These are phyloP conservation scores for Venturia effusa DNA, from an alignment of 2,329 filamentous ascomycete species.

Conservation along the genomic window DNA sequence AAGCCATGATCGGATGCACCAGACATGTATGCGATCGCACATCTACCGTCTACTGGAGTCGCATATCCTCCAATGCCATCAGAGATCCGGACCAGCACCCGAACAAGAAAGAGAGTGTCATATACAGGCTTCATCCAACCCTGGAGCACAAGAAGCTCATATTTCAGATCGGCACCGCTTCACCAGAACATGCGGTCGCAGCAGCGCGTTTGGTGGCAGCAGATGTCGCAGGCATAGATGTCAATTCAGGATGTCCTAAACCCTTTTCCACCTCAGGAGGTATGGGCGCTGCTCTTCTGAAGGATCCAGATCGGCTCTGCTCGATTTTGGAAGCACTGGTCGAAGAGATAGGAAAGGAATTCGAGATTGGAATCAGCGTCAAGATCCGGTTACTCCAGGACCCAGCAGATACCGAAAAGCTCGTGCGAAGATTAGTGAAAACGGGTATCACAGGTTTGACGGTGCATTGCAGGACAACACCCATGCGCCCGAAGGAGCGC, in stretches of 20 bases:
- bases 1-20: conserved; percentile 77
- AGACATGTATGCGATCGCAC: conserved; percentile 66
- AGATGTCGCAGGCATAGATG: conserved; percentile 88
- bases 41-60: conserved; percentile 74
- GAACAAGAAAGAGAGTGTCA: conserved; percentile 49
- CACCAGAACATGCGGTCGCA: conserved; percentile 70
- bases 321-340: conserved; percentile 78
- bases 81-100: conserved; percentile 47
- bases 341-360: conserved; percentile 61
- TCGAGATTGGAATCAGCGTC: conserved; percentile 87
- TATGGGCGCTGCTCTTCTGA: conserved; percentile 88
- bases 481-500: conserved; percentile 83
- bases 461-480: conserved; percentile 89
- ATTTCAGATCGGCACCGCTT: conserved; percentile 85
- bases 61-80: conserved; percentile 59
- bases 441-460: conserved; percentile 91
- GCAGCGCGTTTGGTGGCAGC: conserved; percentile 74
- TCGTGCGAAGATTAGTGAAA: conserved; percentile 67
- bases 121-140: conserved; percentile 74
- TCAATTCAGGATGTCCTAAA: conserved; percentile 97
- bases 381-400: conserved; percentile 87
- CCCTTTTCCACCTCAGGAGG: conserved; percentile 87
- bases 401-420: conserved; percentile 58
- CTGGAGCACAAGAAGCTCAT: conserved; percentile 66
- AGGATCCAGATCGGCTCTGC: conserved; percentile 72